Percentiles rank a stretch among this genome's conserved stretches.
Evolutionary conservation across 805 yeast species (phyloP).

Genomic region (Pichia insulana): DNA sequence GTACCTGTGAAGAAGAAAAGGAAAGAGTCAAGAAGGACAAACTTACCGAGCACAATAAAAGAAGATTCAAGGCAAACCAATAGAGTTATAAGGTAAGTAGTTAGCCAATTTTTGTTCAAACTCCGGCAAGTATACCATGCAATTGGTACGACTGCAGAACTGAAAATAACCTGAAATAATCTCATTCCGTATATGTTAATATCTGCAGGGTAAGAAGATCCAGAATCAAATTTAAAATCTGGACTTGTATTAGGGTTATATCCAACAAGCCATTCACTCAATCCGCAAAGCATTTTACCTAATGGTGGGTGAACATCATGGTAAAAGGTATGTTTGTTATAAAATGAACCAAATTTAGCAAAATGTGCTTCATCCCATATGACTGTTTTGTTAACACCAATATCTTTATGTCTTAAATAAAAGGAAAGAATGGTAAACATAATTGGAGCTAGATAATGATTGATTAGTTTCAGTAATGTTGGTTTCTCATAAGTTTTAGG

Average conservation of each 20-base stretch:
- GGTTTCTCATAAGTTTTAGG: not conserved
- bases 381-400: slow-evolving; percentile 49
- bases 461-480: not conserved
- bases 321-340: slow-evolving; percentile 78
- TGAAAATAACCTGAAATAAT: slow-evolving; percentile 59
- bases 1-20: slow-evolving; percentile 66
- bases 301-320: slow-evolving; percentile 97
- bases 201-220: slow-evolving; percentile 52
- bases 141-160: slow-evolving; percentile 58
- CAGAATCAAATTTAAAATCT: slow-evolving; percentile 60
- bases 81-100: slow-evolving; percentile 52
- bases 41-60: slow-evolving; percentile 62
- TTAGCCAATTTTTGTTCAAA: slow-evolving; percentile 40
- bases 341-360: slow-evolving; percentile 92
- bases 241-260: slow-evolving; percentile 41
- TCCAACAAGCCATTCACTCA: slow-evolving; percentile 50
- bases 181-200: slow-evolving; percentile 60
- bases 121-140: slow-evolving; percentile 64
- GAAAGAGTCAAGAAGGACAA: slow-evolving; percentile 71
- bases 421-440: slow-evolving; percentile 38
- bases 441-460: slow-evolving; percentile 30
- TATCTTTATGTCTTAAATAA: slow-evolving; percentile 50
- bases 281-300: slow-evolving; percentile 87
- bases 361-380: slow-evolving; percentile 92
- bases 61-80: slow-evolving; percentile 62